phyloP scores from a whole-genome alignment of 2,329 filamentous ascomycete genomes.

The Clarireedia hainanense region DNA sequence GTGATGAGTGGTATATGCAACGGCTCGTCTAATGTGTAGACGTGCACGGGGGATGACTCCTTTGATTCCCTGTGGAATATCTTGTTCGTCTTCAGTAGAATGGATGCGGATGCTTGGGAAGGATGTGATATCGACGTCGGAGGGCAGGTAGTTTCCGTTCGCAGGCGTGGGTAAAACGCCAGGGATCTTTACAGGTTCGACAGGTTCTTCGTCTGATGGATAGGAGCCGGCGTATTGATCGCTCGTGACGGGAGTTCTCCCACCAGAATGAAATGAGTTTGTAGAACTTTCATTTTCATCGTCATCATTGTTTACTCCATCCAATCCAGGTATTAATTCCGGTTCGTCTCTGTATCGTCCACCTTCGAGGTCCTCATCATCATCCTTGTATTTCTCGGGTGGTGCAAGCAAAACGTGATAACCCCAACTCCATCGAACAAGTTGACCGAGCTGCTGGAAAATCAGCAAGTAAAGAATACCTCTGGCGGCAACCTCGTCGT shows the following conservation, averaged over 20 bases:
- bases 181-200: slow-evolving; percentile 30
- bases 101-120: slow-evolving; percentile 48
- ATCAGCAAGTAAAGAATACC: slow-evolving; percentile 94
- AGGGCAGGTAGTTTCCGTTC: slow-evolving; percentile 19
- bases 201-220: slow-evolving; percentile 36
- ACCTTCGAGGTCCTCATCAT: slow-evolving; percentile 33
- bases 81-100: slow-evolving; percentile 21
- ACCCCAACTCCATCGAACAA: slow-evolving; percentile 96
- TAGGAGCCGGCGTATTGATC: slow-evolving; percentile 25
- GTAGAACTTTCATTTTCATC: slow-evolving; percentile 16
- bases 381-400: slow-evolving; percentile 61
- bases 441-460: slow-evolving; percentile 93
- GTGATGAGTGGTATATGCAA: slow-evolving; percentile 10
- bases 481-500: slow-evolving; percentile 86
- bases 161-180: slow-evolving; percentile 16
- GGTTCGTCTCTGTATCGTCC: slow-evolving; percentile 50
- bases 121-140: slow-evolving; percentile 44
- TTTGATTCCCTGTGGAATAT: slow-evolving; percentile 33
- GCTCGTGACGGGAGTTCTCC: slow-evolving; percentile 27
- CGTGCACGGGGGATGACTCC: slow-evolving; percentile 35
- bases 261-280: slow-evolving; percentile 27
- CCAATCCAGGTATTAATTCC: slow-evolving; percentile 41
- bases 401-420: slow-evolving; percentile 92
- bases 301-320: slow-evolving; percentile 27
- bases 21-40: slow-evolving; percentile 25